These are phyloP conservation scores for Camellia japonica DNA, from an alignment of 148 eudicot species.

Conservation along the genomic window DNA sequence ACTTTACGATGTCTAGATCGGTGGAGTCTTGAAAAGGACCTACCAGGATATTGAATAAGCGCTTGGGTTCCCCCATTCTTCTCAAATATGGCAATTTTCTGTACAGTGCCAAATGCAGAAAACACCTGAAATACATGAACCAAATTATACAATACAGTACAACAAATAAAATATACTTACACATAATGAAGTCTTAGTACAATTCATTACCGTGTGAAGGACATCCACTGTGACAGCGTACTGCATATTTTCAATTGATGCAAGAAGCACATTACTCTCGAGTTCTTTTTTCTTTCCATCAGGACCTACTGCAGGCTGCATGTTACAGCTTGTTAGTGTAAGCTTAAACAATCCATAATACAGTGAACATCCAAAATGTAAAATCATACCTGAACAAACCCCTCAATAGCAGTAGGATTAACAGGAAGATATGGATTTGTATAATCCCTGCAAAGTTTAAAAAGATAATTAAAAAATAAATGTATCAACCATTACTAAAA, in stretches of 20 bases:
- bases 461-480: constrained; percentile 15
- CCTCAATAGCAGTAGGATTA: constrained; percentile 76
- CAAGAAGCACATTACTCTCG: constrained; percentile 80
- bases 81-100: constrained; percentile 86
- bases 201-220: constrained; percentile 56
- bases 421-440: constrained; percentile 93
- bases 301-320: constrained; percentile 62
- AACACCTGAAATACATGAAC: constrained; percentile 46
- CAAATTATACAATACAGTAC: constrained; percentile 2
- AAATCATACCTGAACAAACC: constrained; percentile 52
- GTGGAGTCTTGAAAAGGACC: constrained; percentile 8
- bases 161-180: neutral
- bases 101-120: constrained; percentile 77
- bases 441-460: constrained; percentile 56
- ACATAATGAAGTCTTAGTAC: neutral
- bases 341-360: neutral
- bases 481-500: neutral
- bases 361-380: neutral
- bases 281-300: constrained; percentile 67
- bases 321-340: constrained; percentile 20
- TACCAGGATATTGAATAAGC: constrained; percentile 78
- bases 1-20: neutral
- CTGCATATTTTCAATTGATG: constrained; percentile 78
- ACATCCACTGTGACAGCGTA: constrained; percentile 81
- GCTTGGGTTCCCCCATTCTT: constrained; percentile 85